These are phyloP conservation scores for Ophiostoma tasmaniense DNA, from an alignment of 2,329 filamentous ascomycete genomes.

Conservation along the genomic window DNA sequence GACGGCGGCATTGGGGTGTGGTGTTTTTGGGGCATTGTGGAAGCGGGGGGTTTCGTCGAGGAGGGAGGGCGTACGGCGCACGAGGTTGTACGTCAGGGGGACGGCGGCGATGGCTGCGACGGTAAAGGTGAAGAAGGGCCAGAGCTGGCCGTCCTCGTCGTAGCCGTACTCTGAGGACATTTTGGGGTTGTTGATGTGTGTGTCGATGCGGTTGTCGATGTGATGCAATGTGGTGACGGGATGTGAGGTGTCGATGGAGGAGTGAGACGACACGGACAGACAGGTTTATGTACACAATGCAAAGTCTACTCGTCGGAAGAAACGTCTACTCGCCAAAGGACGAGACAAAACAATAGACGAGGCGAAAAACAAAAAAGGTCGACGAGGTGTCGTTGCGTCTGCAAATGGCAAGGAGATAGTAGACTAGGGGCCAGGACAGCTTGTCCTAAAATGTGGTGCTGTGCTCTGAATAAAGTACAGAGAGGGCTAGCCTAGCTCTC, in stretches of 20 bases:
- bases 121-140: constrained; percentile 96
- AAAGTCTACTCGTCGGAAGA: too few relatives aligned
- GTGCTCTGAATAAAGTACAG: not conserved
- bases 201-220: not conserved
- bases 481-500: not conserved
- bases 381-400: not conserved
- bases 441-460: constrained; percentile 1
- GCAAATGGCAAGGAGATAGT: not conserved
- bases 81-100: constrained; percentile 79
- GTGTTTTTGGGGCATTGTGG: constrained; percentile 59
- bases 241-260: not conserved
- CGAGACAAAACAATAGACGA: not conserved
- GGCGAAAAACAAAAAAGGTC: not conserved
- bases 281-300: too few relatives aligned
- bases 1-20: constrained; percentile 71
- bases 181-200: constrained; percentile 15
- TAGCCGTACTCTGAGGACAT: constrained; percentile 97
- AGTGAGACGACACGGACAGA: not conserved
- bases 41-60: constrained; percentile 47
- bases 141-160: constrained; percentile 96
- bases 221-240: not conserved
- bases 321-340: not conserved
- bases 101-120: constrained; percentile 79
- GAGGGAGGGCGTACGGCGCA: constrained; percentile 35
- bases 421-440: not conserved